Evolutionary conservation across 805 yeast species (phyloP).

Genomic region (Jamesozyma gamospora): DNA sequence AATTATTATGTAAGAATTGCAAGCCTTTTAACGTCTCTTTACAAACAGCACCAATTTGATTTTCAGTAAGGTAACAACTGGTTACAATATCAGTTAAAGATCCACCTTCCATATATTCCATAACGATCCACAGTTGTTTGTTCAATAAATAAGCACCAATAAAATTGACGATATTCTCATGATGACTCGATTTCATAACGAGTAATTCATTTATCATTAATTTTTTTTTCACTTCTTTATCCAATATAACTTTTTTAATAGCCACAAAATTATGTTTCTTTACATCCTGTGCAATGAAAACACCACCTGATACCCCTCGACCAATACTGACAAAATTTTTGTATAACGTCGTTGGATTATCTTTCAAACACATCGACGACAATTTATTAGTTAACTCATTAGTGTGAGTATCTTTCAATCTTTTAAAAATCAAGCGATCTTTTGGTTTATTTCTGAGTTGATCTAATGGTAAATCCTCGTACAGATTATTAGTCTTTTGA

Average conservation of each 20-base stretch:
- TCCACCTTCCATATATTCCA: constrained; percentile 99
- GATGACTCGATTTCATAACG: constrained; percentile 87
- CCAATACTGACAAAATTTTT: constrained; percentile 72
- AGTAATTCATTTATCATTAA: constrained; percentile 85
- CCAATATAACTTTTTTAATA: constrained; percentile 89
- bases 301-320: constrained; percentile 97
- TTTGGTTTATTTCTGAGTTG: too few relatives aligned
- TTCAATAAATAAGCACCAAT: constrained; percentile 69
- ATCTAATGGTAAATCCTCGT: too few relatives aligned
- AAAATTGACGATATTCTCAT: constrained; percentile 86
- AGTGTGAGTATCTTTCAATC: too few relatives aligned
- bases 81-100: constrained; percentile 90
- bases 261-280: constrained; percentile 61
- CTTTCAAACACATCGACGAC: constrained; percentile 65
- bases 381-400: too few relatives aligned
- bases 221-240: constrained; percentile 90
- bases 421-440: too few relatives aligned
- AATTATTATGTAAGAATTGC: constrained; percentile 77
- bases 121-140: constrained; percentile 85
- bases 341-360: constrained; percentile 70
- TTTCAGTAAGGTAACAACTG: constrained; percentile 76
- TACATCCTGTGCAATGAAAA: constrained; percentile 70
- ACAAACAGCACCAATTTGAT: constrained; percentile 91
- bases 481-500: too few relatives aligned
- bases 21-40: constrained; percentile 81